Percentiles rank a stretch among this genome's conserved stretches.
Evolutionary conservation across 2,329 filamentous ascomycete species (phyloP).

Genomic region (Tympanopsis confertula): DNA sequence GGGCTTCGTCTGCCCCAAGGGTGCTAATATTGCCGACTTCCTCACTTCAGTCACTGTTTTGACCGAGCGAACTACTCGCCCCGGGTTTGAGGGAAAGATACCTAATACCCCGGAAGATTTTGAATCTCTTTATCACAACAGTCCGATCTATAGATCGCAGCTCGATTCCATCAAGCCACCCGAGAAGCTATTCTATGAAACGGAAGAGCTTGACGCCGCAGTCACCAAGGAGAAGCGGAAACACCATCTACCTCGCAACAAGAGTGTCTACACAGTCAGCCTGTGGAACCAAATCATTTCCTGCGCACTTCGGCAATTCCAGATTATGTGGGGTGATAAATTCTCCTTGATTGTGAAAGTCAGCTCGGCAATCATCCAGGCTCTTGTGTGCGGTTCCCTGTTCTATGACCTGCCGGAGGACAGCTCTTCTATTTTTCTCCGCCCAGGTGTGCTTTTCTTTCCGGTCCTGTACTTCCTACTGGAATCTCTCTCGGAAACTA

Average conservation of each 20-base stretch:
- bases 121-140: slow-evolving; percentile 28
- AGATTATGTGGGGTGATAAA: slow-evolving; percentile 17
- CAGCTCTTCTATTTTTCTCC: slow-evolving; percentile 51
- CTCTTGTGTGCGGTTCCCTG: slow-evolving; percentile 51
- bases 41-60: slow-evolving; percentile 56
- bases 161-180: slow-evolving; percentile 4
- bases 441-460: slow-evolving; percentile 36
- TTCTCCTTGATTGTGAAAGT: slow-evolving; percentile 14
- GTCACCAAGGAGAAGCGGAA: slow-evolving; percentile 12
- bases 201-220: slow-evolving; percentile 25
- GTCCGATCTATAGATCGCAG: slow-evolving; percentile 13
- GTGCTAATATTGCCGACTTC: slow-evolving; percentile 55
- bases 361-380: slow-evolving; percentile 34
- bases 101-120: slow-evolving; percentile 53
- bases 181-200: slow-evolving; percentile 20
- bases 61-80: slow-evolving; percentile 46
- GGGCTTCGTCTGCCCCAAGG: slow-evolving; percentile 40
- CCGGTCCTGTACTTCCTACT: slow-evolving; percentile 37
- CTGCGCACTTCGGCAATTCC: slow-evolving; percentile 21
- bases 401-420: slow-evolving; percentile 52
- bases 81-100: slow-evolving; percentile 40
- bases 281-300: slow-evolving; percentile 15
- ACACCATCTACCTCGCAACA: slow-evolving; percentile 6
- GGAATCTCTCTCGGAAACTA: slow-evolving; percentile 27
- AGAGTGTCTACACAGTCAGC: slow-evolving; percentile 12